Conservation (phyloP, 192 early-diverging fungal species). For the Funneliformis mosseae region DNA sequence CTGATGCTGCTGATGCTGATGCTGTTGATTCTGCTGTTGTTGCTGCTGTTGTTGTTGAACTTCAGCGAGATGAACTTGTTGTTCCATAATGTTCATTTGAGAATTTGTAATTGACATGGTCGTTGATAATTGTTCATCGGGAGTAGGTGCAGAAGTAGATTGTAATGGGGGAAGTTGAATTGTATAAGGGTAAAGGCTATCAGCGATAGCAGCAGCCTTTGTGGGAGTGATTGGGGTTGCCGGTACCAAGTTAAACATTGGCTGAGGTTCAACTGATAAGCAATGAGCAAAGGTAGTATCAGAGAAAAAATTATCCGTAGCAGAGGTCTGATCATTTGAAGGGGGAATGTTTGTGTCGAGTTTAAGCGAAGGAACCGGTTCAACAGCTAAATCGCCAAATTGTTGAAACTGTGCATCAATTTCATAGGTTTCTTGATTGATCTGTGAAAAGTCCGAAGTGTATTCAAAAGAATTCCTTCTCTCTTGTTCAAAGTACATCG, state of each 20-base stretch:
- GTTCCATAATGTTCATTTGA: neutral
- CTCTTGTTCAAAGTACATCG: neutral
- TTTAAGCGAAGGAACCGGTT: neutral
- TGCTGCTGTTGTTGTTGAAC: neutral
- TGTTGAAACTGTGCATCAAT: neutral
- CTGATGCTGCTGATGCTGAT: neutral
- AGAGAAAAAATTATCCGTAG: neutral
- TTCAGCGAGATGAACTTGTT: neutral
- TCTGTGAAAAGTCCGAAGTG: neutral
- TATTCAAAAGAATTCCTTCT: neutral
- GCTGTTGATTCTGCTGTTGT: neutral
- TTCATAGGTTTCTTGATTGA: neutral
- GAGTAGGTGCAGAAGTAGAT: neutral
- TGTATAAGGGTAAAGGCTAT: neutral
- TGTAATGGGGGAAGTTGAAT: neutral
- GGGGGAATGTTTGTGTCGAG: conserved; percentile 7
- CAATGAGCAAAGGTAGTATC: neutral
- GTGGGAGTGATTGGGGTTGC: conserved; percentile 18
- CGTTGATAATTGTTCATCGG: neutral
- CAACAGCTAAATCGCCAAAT: neutral
- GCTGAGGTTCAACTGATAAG: neutral
- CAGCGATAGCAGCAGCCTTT: neutral
- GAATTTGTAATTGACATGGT: neutral
- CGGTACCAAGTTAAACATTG: conserved; percentile 21
- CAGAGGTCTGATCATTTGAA: neutral